Evolutionary conservation across 129 eudicot genomes (phyloP).

Genomic region (carrot (Daucus carota)): DNA sequence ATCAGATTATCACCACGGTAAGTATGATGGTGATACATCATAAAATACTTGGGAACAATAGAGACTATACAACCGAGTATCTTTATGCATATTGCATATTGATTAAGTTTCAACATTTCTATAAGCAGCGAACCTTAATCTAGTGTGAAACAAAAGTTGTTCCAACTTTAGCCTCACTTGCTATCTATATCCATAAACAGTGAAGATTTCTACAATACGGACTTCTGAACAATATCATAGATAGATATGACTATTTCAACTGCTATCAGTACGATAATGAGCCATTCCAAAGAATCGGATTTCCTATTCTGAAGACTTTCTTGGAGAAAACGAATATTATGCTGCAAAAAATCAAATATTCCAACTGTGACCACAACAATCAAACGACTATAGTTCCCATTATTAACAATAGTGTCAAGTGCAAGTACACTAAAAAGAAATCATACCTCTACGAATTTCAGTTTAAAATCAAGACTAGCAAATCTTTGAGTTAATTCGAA

Average conservation of each 20-base stretch:
- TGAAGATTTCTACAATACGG: conserved; percentile 32
- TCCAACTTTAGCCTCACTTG: conserved; percentile 14
- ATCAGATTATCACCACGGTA: not conserved
- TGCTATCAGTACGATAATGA: conserved; percentile 69
- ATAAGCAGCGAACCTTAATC: conserved; percentile 25
- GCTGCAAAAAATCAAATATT: conserved; percentile 43
- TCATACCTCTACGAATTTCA: conserved; percentile 87
- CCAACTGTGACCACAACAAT: conserved; percentile 15
- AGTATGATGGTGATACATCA: not conserved
- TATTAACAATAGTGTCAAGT: not conserved
- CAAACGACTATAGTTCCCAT: not conserved
- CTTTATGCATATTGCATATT: not conserved
- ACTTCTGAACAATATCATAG: conserved; percentile 71
- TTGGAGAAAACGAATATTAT: conserved; percentile 86
- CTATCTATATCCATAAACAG: not conserved
- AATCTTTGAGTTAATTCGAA: conserved; percentile 96
- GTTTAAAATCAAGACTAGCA: conserved; percentile 86
- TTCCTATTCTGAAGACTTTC: conserved; percentile 89
- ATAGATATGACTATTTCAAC: conserved; percentile 84
- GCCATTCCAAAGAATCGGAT: conserved; percentile 90
- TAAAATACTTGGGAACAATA: conserved; percentile 18
- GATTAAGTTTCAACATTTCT: not conserved
- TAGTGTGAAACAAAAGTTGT: not conserved
- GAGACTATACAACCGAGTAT: conserved; percentile 4
- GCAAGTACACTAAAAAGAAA: conserved; percentile 4